Percentiles rank a stretch among this genome's conserved stretches.
These are phyloP conservation scores for Wickerhamomyces strasburgensis DNA, from an alignment of 805 yeast genomes.

Conservation along the genomic window DNA sequence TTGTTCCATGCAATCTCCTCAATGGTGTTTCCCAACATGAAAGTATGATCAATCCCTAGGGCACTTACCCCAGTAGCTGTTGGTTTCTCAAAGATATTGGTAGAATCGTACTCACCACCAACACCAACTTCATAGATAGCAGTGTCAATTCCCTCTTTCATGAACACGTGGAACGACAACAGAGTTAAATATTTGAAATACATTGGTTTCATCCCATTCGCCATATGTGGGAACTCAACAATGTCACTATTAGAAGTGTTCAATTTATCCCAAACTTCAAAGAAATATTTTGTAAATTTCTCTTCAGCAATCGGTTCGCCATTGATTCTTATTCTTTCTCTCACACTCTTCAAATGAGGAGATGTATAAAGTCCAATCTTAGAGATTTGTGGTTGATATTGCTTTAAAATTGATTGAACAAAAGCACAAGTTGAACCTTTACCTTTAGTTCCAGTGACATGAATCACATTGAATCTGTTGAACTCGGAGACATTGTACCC, in stretches of 20 bases:
- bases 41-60: slow-evolving; percentile 81
- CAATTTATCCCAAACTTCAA: slow-evolving; percentile 87
- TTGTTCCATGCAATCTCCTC: slow-evolving; percentile 95
- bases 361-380: slow-evolving; percentile 93
- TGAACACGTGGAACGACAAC: slow-evolving; percentile 84
- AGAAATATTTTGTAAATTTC: slow-evolving; percentile 81
- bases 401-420: slow-evolving; percentile 69
- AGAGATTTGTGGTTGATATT: slow-evolving; percentile 43
- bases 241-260: slow-evolving; percentile 52
- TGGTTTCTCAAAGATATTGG: slow-evolving; percentile 78
- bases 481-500: slow-evolving; percentile 67
- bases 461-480: slow-evolving; percentile 72
- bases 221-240: slow-evolving; percentile 66
- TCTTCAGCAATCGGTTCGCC: slow-evolving; percentile 81
- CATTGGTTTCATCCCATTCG: slow-evolving; percentile 73
- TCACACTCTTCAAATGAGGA: slow-evolving; percentile 88
- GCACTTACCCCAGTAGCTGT: slow-evolving; percentile 81
- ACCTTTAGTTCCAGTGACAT: slow-evolving; percentile 97
- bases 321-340: slow-evolving; percentile 86
- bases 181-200: slow-evolving; percentile 89
- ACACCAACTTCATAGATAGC: slow-evolving; percentile 98
- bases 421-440: slow-evolving; percentile 98
- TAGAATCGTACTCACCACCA: slow-evolving; percentile 97
- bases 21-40: slow-evolving; percentile 80
- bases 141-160: slow-evolving; percentile 84